phyloP scores from a whole-genome alignment of 352 stramenopile species.

The Phytopythium boreale region DNA sequence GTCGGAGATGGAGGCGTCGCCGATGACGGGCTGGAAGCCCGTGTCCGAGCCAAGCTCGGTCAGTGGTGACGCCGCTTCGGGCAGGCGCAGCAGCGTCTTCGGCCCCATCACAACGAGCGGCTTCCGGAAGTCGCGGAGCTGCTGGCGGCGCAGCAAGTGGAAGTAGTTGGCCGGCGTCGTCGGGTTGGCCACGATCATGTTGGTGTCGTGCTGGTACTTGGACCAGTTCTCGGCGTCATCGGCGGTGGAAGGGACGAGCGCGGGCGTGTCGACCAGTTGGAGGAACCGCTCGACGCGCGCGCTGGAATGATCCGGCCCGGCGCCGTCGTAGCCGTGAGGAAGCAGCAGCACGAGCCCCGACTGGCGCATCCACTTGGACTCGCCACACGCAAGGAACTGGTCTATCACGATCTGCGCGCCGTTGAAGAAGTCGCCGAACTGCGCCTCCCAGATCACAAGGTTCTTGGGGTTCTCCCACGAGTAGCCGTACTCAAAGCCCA shows the following conservation, averaged over 20 bases:
- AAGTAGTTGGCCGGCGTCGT: constrained; percentile 96
- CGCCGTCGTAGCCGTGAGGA: constrained; percentile 87
- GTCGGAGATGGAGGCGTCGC: constrained; percentile 46
- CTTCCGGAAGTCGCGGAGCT: constrained; percentile 71
- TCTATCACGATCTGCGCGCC: constrained; percentile 89
- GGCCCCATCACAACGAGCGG: constrained; percentile 73
- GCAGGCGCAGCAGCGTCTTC: constrained; percentile 72
- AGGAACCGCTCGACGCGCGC: constrained; percentile 85
- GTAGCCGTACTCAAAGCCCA: constrained; percentile 90
- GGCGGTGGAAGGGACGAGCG: constrained; percentile 21
- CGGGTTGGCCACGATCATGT: constrained; percentile 83
- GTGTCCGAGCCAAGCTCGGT: constrained; percentile 56
- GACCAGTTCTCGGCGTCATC: constrained; percentile 39
- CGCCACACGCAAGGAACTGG: constrained; percentile 80
- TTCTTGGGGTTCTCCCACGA: constrained; percentile 79
- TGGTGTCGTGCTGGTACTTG: constrained; percentile 67
- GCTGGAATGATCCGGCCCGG: constrained; percentile 86
- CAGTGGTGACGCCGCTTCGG: constrained; percentile 64
- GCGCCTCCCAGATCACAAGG: constrained; percentile 88
- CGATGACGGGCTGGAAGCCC: constrained; percentile 64
- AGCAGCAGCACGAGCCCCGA: constrained; percentile 82
- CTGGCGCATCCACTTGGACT: constrained; percentile 90
- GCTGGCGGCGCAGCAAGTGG: constrained; percentile 92
- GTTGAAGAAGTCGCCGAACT: constrained; percentile 92
- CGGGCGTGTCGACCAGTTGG: constrained; percentile 77